Percentiles rank a stretch among this genome's conserved stretches.
Conservation (phyloP, 805 yeast genomes). For the Lipomyces orientalis region DNA sequence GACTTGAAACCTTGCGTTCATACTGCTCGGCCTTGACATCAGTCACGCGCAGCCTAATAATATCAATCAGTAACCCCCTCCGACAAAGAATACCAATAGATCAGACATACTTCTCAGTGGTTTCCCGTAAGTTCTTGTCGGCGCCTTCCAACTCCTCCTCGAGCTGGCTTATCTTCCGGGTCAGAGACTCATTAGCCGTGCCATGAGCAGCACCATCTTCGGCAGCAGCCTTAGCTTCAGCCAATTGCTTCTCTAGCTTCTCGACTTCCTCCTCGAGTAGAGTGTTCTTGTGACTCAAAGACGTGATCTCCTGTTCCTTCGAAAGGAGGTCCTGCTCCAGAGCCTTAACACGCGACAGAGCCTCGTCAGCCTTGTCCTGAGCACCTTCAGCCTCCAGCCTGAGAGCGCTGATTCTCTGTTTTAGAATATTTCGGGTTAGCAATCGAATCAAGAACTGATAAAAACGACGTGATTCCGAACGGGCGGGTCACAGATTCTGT, state of each 20-base stretch:
- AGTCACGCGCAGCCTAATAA: conserved; percentile 72
- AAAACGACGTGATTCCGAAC: background rate
- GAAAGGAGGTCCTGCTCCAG: conserved; percentile 90
- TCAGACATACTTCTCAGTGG: conserved; percentile 69
- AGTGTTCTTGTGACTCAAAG: conserved; percentile 90
- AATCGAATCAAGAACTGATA: background rate
- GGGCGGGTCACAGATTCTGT: background rate
- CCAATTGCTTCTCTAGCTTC: conserved; percentile 72
- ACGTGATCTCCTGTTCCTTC: conserved; percentile 93
- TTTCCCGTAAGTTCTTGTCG: conserved; percentile 88
- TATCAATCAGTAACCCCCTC: background rate
- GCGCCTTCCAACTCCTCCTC: conserved; percentile 92
- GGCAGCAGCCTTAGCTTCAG: conserved; percentile 81
- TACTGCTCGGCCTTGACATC: conserved; percentile 96
- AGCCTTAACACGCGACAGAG: conserved; percentile 77
- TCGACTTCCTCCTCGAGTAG: conserved; percentile 80
- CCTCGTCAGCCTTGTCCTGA: conserved; percentile 95
- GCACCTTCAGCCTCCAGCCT: conserved; percentile 95
- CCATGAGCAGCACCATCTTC: conserved; percentile 90
- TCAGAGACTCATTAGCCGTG: conserved; percentile 85
- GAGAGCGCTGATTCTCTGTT: conserved; percentile 81
- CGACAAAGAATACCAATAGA: background rate
- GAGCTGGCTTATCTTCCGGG: conserved; percentile 85
- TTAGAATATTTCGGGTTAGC: background rate
- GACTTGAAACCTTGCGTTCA: conserved; percentile 89